phyloP scores from a whole-genome alignment of 2,329 filamentous ascomycete species.

The Didymella sp. region DNA sequence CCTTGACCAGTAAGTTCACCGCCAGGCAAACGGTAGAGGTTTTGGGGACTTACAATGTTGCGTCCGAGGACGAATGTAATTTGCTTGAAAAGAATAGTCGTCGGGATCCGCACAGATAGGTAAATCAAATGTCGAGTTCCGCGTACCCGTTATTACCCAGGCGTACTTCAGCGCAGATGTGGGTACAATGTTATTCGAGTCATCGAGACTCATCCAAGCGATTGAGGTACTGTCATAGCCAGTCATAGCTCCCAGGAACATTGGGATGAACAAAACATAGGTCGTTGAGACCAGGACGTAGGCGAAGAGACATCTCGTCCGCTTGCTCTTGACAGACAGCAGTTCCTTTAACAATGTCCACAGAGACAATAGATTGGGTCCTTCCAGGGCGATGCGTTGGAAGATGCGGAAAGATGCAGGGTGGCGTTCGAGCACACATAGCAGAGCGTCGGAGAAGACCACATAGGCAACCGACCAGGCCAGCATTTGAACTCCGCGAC shows the following conservation, averaged over 20 bases:
- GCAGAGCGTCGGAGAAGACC: conserved; percentile 45
- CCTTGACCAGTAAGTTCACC: conserved; percentile 15
- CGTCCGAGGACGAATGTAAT: background rate
- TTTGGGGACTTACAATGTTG: background rate
- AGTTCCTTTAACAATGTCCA: conserved; percentile 40
- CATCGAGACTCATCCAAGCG: conserved; percentile 37
- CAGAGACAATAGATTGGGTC: conserved; percentile 30
- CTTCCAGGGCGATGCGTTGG: conserved; percentile 41
- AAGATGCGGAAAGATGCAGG: conserved; percentile 46
- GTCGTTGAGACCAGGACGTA: conserved; percentile 42
- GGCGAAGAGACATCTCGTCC: conserved; percentile 34
- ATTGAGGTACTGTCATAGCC: conserved; percentile 45
- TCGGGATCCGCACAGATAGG: conserved; percentile 13
- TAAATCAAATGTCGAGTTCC: conserved; percentile 24
- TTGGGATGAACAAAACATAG: conserved; percentile 44
- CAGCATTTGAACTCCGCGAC: conserved; percentile 42
- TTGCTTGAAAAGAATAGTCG: background rate
- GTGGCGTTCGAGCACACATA: conserved; percentile 46
- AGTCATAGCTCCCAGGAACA: conserved; percentile 42
- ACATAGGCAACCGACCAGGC: conserved; percentile 40
- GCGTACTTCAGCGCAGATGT: conserved; percentile 20
- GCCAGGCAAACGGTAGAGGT: background rate
- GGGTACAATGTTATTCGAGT: conserved; percentile 37
- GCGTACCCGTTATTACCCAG: conserved; percentile 17
- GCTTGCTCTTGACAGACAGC: conserved; percentile 27